Evolutionary conservation across 768 basidiomycete genomes (phyloP), one percentile per base, ranked within the genome.

Genomic region (Trametes gibbosa): DNA sequence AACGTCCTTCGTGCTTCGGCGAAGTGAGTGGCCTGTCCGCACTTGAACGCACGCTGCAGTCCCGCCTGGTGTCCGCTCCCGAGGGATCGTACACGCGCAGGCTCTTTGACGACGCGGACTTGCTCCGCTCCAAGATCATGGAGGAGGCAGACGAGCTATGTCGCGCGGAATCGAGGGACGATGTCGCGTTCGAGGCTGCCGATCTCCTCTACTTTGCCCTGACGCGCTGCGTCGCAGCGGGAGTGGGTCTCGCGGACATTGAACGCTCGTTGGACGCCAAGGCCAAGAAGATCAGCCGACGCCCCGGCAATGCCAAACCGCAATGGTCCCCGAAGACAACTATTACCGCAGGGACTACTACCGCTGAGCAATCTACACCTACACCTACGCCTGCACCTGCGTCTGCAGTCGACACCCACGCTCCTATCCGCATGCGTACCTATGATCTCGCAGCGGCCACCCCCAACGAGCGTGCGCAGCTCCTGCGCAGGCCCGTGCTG

Each of bases 91-190:
- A 99, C 73, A 98, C 97, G 17, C 84, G 81, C 50, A 79, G 92
- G 53, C 75, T 99, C 25, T 97, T 98, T 74, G 78, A 81, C 42
- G 92, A 98, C 69, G 75, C 87, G 5, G 81, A 80, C 46, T 79
- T 99, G n/a, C 77, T 98, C 45, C 83, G 80, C 46, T 88, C 94
- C 51, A 99, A 99, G 79, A 94, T 99, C 63, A 92, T 90, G 86
- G 97, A 99, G 73, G 97, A 99, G 72, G 97, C 97, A 0, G 92
- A 96, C 66, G 97, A 99, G 72, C 81, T 99, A n/a, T 96, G 94
- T 70, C 79, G 80, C 17, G 92, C 92, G 23, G 77, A 84, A 65
- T 83, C 84, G 1, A 83, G 83, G 68, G 85, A 90, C 48, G 92
- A 98, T 29, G 77, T 97, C 16, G 90, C 95, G 1, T 96, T 95